These are phyloP conservation scores for Tolypocladium nubicola DNA, from an alignment of 2,329 filamentous ascomycete genomes.

Conservation along the genomic window DNA sequence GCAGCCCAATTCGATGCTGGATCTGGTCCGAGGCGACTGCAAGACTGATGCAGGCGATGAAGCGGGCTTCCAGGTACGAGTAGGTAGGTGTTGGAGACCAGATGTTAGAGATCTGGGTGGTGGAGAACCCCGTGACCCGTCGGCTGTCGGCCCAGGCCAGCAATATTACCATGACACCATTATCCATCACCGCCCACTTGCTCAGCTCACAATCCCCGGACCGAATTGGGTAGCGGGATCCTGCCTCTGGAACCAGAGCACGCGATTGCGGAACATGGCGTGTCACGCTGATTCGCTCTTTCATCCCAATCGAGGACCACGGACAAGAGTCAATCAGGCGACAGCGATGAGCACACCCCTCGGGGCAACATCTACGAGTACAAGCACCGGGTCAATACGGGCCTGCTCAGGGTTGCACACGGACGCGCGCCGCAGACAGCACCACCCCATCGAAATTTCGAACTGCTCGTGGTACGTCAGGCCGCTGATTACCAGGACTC, in stretches of 20 bases:
- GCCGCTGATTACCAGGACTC: background rate
- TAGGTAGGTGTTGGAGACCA: background rate
- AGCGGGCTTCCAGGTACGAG: background rate
- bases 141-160: background rate
- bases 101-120: background rate
- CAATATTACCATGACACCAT: background rate
- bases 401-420: background rate
- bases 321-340: background rate
- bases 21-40: background rate
- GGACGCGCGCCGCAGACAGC: background rate
- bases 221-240: background rate
- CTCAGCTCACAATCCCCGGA: background rate
- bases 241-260: background rate
- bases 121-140: background rate
- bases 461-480: background rate
- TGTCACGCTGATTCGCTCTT: too few relatives aligned
- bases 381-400: too few relatives aligned
- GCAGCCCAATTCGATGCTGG: too few relatives aligned
- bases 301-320: background rate
- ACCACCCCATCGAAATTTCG: background rate
- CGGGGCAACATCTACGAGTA: too few relatives aligned
- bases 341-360: too few relatives aligned
- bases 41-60: background rate
- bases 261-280: background rate
- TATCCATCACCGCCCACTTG: too few relatives aligned